A percentile compares a stretch with the other conserved stretches of the same genome.
phyloP scores from a whole-genome alignment of 2,329 filamentous ascomycete species.

The Fusarium xyrophilum region DNA sequence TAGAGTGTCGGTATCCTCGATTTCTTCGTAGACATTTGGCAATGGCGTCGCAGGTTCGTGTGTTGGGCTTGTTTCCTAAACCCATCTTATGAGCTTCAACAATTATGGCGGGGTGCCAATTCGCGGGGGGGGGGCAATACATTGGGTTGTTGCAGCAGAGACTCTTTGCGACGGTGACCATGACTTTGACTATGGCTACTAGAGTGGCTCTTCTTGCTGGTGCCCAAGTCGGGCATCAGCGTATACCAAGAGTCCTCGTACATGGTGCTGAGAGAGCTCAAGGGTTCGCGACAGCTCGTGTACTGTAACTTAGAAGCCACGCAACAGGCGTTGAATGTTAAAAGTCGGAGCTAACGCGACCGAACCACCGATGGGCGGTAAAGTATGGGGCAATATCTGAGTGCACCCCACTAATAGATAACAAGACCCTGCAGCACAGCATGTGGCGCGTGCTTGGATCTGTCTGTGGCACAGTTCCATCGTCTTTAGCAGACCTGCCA shows the following conservation, averaged over 20 bases:
- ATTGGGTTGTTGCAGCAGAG: slow-evolving; percentile 71
- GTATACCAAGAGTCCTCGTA: slow-evolving; percentile 88
- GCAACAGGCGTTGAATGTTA: slow-evolving; percentile 38
- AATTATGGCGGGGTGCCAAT: slow-evolving; percentile 18
- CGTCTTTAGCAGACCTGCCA: slow-evolving; percentile 21
- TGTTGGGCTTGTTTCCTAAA: slow-evolving; percentile 61
- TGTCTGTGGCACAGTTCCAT: slow-evolving; percentile 15
- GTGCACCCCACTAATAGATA: too few species aligned
- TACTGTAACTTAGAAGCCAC: slow-evolving; percentile 40
- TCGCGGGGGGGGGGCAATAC: slow-evolving; percentile 48
- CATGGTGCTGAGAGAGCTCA: slow-evolving; percentile 57
- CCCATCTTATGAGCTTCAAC: slow-evolving; percentile 37
- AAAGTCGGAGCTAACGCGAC: slow-evolving; percentile 42
- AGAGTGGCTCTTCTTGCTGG: slow-evolving; percentile 57
- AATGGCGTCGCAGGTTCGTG: slow-evolving; percentile 62
- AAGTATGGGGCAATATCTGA: slow-evolving; percentile 10
- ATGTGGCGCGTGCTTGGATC: slow-evolving; percentile 25
- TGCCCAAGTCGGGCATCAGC: slow-evolving; percentile 69
- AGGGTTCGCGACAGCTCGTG: slow-evolving; percentile 22
- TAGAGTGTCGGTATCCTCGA: slow-evolving; percentile 62
- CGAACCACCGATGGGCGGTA: slow-evolving; percentile 42
- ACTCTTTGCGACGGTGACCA: slow-evolving; percentile 71
- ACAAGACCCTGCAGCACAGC: not conserved
- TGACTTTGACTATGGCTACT: slow-evolving; percentile 52
- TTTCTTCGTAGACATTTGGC: slow-evolving; percentile 64